Conservation (phyloP, 805 yeast species). For the Phaffomyces opuntiae region DNA sequence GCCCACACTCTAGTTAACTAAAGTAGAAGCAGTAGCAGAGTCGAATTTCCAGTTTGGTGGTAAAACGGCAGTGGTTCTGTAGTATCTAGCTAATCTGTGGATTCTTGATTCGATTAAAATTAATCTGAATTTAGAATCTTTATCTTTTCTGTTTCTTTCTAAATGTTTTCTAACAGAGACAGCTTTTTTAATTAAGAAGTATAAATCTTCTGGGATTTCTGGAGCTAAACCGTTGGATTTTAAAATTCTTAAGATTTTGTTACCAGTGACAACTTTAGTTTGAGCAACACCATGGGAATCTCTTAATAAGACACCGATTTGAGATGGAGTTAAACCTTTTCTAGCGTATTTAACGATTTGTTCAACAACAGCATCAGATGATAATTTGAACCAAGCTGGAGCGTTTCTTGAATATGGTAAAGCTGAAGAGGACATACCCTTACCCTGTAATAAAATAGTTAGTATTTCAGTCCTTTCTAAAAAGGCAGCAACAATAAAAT, state of each 20-base stretch:
- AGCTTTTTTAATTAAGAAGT: constrained; percentile 99
- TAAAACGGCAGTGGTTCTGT: constrained; percentile 98
- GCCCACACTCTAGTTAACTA: constrained; percentile 70
- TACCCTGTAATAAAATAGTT: constrained; percentile 62
- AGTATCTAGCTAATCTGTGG: constrained; percentile 99
- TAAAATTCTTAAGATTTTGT: constrained; percentile 98
- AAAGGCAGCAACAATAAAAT: too few species aligned
- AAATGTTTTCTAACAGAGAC: constrained; percentile 99
- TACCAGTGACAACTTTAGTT: constrained; percentile 95
- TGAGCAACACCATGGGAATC: constrained; percentile 99
- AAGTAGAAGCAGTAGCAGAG: constrained; percentile 99
- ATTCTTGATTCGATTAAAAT: constrained; percentile 99
- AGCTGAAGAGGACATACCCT: constrained; percentile 99
- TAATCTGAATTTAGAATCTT: constrained; percentile 99
- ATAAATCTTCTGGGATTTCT: constrained; percentile 99
- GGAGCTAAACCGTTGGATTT: constrained; percentile 99
- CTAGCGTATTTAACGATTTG: constrained; percentile 99
- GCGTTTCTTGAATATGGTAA: constrained; percentile 98
- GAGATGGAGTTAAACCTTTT: constrained; percentile 99
- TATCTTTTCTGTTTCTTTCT: constrained; percentile 99
- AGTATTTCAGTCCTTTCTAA: constrained; percentile 25
- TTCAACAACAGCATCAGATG: constrained; percentile 93
- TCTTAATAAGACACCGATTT: constrained; percentile 98
- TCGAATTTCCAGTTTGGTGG: constrained; percentile 99
- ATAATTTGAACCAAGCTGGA: constrained; percentile 99